phyloP scores from a whole-genome alignment of 176 grass and related monocot genomes.

The Metroxylon sagu region DNA sequence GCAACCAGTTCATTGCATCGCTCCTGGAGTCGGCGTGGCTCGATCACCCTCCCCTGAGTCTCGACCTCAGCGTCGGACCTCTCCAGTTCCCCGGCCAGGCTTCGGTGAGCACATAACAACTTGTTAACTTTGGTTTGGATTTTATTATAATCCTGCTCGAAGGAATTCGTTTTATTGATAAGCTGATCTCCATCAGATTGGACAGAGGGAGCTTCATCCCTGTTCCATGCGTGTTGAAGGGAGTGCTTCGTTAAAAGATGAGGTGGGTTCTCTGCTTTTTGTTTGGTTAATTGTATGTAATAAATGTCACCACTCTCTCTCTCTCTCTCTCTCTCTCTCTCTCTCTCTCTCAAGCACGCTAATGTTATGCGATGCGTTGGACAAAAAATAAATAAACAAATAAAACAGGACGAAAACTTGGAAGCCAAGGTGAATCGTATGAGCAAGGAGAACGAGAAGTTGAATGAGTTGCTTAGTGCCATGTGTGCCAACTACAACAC shows the following conservation, averaged over 20 bases:
- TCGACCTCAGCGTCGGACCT: conserved; percentile 59
- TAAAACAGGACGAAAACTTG: background rate
- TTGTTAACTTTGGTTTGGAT: too few species aligned
- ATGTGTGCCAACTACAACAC: conserved; percentile 12
- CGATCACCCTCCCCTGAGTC: conserved; percentile 28
- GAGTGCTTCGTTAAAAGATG: background rate
- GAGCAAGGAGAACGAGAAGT: conserved; percentile 34
- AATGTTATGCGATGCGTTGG: too few species aligned
- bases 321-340: too few species aligned
- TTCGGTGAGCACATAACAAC: conserved; percentile 6
- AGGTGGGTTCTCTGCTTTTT: conserved; percentile 24
- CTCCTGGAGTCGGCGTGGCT: conserved; percentile 28
- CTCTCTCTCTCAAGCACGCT: background rate
- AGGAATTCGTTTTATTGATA: background rate
- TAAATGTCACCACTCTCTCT: background rate
- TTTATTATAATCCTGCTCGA: too few species aligned
- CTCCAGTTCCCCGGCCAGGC: background rate
- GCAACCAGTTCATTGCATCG: too few species aligned
- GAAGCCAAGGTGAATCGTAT: conserved; percentile 29
- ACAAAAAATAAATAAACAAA: too few species aligned
- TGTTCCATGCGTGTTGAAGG: background rate
- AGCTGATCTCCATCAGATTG: background rate
- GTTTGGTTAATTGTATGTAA: too few species aligned
- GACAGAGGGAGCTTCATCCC: background rate
- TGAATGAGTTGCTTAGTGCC: conserved; percentile 14